These are phyloP conservation scores for Phytophthora nicotianae DNA, from an alignment of 352 stramenopile species.

Conservation along the genomic window DNA sequence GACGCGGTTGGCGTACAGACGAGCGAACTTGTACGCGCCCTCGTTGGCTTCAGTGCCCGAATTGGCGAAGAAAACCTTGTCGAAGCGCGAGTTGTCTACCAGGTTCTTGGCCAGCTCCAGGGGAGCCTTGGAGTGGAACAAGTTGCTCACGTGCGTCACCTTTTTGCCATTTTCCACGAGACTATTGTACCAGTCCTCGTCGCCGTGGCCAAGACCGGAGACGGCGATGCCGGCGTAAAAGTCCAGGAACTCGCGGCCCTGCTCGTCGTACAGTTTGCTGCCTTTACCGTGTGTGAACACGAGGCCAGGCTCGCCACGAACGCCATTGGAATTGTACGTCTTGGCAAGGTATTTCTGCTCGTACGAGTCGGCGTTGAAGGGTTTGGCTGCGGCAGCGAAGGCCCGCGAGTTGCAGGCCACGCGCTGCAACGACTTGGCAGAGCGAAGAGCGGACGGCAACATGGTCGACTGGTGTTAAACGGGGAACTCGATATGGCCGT, in stretches of 20 bases:
- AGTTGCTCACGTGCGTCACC: slow-evolving; percentile 96
- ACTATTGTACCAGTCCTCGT: slow-evolving; percentile 84
- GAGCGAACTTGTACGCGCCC: slow-evolving; percentile 87
- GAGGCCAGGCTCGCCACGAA: slow-evolving; percentile 68
- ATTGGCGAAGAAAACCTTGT: slow-evolving; percentile 99
- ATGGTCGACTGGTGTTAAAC: slow-evolving; percentile 20
- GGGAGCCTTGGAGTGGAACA: slow-evolving; percentile 96
- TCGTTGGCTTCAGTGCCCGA: slow-evolving; percentile 93
- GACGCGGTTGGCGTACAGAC: slow-evolving; percentile 73
- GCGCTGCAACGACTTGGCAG: slow-evolving; percentile 22
- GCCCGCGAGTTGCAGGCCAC: slow-evolving; percentile 17
- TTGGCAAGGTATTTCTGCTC: slow-evolving; percentile 85
- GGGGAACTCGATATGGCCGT: neutral
- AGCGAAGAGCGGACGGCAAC: slow-evolving; percentile 26
- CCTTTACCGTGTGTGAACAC: slow-evolving; percentile 90
- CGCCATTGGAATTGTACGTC: slow-evolving; percentile 81
- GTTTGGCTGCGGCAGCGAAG: slow-evolving; percentile 37
- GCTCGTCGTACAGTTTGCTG: slow-evolving; percentile 90
- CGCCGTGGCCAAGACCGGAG: slow-evolving; percentile 87
- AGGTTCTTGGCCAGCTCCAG: slow-evolving; percentile 94
- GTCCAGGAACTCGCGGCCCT: slow-evolving; percentile 88
- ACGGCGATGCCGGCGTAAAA: slow-evolving; percentile 95
- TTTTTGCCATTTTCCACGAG: slow-evolving; percentile 70
- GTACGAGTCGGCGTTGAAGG: slow-evolving; percentile 64
- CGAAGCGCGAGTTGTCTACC: slow-evolving; percentile 95